Evolutionary conservation across 2,329 filamentous ascomycete genomes (phyloP).

Genomic region (Fusarium equiseti): DNA sequence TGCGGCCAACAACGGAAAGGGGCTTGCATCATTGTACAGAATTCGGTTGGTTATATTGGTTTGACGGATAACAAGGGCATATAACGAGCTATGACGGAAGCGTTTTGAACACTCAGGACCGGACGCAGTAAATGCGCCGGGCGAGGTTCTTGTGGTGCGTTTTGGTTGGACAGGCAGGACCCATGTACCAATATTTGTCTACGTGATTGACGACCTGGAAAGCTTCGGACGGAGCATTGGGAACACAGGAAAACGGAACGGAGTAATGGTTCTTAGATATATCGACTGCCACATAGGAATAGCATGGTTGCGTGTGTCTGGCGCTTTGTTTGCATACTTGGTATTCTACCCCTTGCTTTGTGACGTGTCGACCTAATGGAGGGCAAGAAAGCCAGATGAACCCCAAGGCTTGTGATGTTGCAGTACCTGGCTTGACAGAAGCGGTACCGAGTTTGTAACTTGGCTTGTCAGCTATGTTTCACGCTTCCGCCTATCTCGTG

Average conservation of each 20-base stretch:
- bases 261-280: constrained; percentile 23
- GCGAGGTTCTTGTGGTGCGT: constrained; percentile 13
- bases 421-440: not conserved
- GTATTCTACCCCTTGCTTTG: not conserved
- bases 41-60: constrained; percentile 16
- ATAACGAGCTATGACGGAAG: constrained; percentile 39
- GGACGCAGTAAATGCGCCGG: constrained; percentile 17
- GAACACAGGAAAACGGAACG: constrained; percentile 26
- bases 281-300: constrained; percentile 31
- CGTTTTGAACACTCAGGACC: constrained; percentile 25
- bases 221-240: constrained; percentile 23
- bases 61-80: constrained; percentile 21
- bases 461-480: not conserved
- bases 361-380: not conserved
- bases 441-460: not conserved
- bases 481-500: not conserved
- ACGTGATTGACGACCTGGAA: constrained; percentile 33
- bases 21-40: constrained; percentile 16
- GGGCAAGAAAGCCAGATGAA: not conserved
- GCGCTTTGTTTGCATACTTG: not conserved
- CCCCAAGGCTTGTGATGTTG: not conserved
- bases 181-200: constrained; percentile 40
- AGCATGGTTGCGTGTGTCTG: constrained; percentile 22
- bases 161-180: constrained; percentile 29
- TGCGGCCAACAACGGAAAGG: constrained; percentile 9